Evolutionary conservation across 495 filamentous ascomycete genomes (phyloP).

Genomic region (Cercophora sp.): DNA sequence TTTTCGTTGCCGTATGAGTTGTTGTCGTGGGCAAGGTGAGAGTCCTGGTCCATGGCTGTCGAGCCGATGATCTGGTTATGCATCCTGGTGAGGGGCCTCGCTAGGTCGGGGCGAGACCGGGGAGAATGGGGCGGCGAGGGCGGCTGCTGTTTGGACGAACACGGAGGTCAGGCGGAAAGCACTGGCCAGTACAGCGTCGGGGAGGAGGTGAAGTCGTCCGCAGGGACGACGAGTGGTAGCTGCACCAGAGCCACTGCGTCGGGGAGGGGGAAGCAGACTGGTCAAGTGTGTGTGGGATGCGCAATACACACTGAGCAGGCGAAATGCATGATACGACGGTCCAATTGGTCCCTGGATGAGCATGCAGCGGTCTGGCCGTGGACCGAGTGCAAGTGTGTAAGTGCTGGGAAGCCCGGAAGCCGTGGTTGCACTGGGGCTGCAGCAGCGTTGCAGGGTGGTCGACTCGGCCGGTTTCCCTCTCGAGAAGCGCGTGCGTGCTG

Average conservation of each 20-base stretch:
- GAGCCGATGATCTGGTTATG: slow-evolving; percentile 48
- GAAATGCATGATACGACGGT: slow-evolving; percentile 30
- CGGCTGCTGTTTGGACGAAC: slow-evolving; percentile 19
- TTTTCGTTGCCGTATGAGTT: slow-evolving; percentile 34
- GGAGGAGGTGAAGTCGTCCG: slow-evolving; percentile 20
- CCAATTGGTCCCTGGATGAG: slow-evolving; percentile 29
- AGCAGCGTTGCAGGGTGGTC: slow-evolving; percentile 25
- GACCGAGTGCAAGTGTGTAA: slow-evolving; percentile 15
- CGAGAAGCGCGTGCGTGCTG: slow-evolving; percentile 15
- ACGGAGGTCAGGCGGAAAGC: slow-evolving; percentile 16
- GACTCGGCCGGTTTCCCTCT: slow-evolving; percentile 19
- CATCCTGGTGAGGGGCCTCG: slow-evolving; percentile 37
- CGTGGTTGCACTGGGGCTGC: slow-evolving; percentile 22
- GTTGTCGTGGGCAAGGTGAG: slow-evolving; percentile 44
- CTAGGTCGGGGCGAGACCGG: slow-evolving; percentile 26
- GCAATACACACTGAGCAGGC: slow-evolving; percentile 23
- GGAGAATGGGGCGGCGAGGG: slow-evolving; percentile 21
- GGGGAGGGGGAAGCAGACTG: slow-evolving; percentile 23
- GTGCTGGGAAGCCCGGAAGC: slow-evolving; percentile 15
- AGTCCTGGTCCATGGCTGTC: slow-evolving; percentile 46
- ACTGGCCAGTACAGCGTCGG: slow-evolving; percentile 31
- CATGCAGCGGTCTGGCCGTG: slow-evolving; percentile 27
- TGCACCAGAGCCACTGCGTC: slow-evolving; percentile 20
- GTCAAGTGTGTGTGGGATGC: slow-evolving; percentile 24
- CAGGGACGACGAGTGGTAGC: slow-evolving; percentile 11